These are phyloP conservation scores for Fistulina hepatica DNA, from an alignment of 1,284 basidiomycete species.

Conservation along the genomic window DNA sequence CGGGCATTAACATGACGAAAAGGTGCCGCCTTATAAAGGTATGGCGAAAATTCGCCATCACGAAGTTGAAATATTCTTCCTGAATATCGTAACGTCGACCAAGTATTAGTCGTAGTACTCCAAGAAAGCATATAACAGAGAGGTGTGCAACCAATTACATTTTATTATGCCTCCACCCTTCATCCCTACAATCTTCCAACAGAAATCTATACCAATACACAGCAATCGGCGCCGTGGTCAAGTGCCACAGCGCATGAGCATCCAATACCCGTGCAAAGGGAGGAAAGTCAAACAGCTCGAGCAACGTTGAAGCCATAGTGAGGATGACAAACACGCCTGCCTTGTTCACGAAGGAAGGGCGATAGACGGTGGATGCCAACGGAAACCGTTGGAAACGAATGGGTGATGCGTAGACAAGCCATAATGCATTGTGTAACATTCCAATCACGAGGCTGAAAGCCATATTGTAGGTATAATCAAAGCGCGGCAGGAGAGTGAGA, in stretches of 20 bases:
- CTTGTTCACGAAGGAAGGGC: slow-evolving; percentile 41
- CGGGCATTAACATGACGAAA: too few relatives aligned
- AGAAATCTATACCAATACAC: slow-evolving; percentile 80
- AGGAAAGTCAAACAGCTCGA: slow-evolving; percentile 92
- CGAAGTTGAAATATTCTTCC: too few relatives aligned
- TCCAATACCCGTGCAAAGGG: slow-evolving; percentile 73
- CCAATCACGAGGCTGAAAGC: slow-evolving; percentile 75
- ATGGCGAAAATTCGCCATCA: too few relatives aligned
- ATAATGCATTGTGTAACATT: slow-evolving; percentile 72
- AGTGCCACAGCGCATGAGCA: slow-evolving; percentile 93
- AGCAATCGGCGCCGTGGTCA: slow-evolving; percentile 74
- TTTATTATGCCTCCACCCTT: slow-evolving; percentile 40
- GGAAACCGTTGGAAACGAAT: slow-evolving; percentile 43
- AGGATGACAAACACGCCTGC: slow-evolving; percentile 55
- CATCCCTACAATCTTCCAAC: slow-evolving; percentile 54
- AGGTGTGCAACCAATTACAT: too few relatives aligned
- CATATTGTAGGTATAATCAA: slow-evolving; percentile 97
- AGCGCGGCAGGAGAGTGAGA: slow-evolving; percentile 64
- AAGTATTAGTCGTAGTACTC: too few relatives aligned
- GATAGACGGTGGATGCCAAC: slow-evolving; percentile 37
- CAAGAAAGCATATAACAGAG: too few relatives aligned
- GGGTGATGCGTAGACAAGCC: slow-evolving; percentile 68
- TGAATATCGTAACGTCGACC: too few relatives aligned
- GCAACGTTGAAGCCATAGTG: slow-evolving; percentile 65
- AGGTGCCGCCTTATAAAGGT: too few relatives aligned